Evolutionary conservation across 192 early-diverging fungal genomes (phyloP).

Genomic region (Diversispora epigaea): DNA sequence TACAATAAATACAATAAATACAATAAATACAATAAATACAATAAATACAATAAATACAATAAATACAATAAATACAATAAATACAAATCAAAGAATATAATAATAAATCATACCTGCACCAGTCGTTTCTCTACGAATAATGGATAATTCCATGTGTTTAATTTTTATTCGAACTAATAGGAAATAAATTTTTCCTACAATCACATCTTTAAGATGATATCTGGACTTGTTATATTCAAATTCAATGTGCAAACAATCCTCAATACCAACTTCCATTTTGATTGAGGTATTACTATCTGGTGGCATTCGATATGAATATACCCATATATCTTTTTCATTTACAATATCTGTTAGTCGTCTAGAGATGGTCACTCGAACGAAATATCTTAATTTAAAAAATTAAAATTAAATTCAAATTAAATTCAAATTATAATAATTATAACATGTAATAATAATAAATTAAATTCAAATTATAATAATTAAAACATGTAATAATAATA

Average conservation of each 20-base stretch:
- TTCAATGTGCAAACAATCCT: conserved; percentile 98
- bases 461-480: too few species aligned
- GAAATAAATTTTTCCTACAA: conserved; percentile 99
- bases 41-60: too few species aligned
- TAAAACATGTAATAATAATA: too few species aligned
- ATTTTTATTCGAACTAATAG: conserved; percentile 99
- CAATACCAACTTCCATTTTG: conserved; percentile 99
- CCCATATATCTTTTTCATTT: conserved; percentile 96
- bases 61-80: too few species aligned
- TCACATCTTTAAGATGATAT: conserved; percentile 98
- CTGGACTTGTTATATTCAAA: conserved; percentile 99
- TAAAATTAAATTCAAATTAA: neutral
- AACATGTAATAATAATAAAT: too few species aligned
- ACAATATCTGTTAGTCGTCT: conserved; percentile 85
- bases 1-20: too few species aligned
- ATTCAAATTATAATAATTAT: too few species aligned
- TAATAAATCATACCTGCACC: conserved; percentile 61
- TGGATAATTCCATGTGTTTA: conserved; percentile 99
- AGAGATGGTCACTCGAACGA: conserved; percentile 88
- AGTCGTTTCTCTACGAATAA: conserved; percentile 96
- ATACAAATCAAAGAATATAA: neutral
- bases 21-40: too few species aligned
- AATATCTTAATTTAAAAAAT: conserved; percentile 66
- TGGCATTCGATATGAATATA: conserved; percentile 95
- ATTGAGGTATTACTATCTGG: conserved; percentile 91